A percentile compares a stretch with the other conserved stretches of the same genome.
phyloP scores from a whole-genome alignment of 768 basidiomycete species.

The Tricholoma matsutake region DNA sequence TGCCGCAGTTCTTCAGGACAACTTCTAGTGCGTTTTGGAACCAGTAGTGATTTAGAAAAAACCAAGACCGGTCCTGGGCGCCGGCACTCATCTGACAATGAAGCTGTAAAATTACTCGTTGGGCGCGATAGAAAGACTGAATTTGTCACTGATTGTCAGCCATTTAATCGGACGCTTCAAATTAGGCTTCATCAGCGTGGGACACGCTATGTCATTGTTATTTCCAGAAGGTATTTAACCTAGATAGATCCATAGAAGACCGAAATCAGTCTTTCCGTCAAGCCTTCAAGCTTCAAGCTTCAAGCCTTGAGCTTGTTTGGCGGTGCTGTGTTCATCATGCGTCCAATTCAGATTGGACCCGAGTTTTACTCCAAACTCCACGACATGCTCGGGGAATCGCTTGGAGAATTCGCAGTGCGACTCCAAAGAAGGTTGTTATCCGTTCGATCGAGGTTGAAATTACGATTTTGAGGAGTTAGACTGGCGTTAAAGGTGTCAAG shows the following conservation, averaged over 20 bases:
- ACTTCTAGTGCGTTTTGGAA: background rate
- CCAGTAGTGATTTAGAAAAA: background rate
- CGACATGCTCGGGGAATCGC: background rate
- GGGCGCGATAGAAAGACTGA: background rate
- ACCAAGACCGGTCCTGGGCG: background rate
- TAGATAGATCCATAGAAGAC: background rate
- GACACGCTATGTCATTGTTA: background rate
- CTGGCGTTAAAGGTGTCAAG: background rate
- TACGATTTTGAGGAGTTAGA: background rate
- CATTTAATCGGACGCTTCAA: background rate
- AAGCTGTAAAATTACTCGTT: too few relatives aligned
- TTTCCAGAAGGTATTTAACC: background rate
- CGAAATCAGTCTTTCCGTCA: background rate
- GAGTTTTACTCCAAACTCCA: background rate
- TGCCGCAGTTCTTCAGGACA: background rate
- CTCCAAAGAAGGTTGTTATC: background rate
- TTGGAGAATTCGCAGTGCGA: background rate
- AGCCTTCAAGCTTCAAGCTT: too few relatives aligned
- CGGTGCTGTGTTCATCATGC: background rate
- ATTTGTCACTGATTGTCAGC: background rate
- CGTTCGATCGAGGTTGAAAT: background rate
- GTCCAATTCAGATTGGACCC: background rate
- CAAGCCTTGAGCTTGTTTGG: too few relatives aligned
- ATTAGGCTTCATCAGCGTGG: background rate
- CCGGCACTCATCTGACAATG: too few relatives aligned